Evolutionary conservation across 345 rosid genomes (phyloP), one percentile per base, ranked within the genome.

Genomic region (Mallotus nudiflorus): DNA sequence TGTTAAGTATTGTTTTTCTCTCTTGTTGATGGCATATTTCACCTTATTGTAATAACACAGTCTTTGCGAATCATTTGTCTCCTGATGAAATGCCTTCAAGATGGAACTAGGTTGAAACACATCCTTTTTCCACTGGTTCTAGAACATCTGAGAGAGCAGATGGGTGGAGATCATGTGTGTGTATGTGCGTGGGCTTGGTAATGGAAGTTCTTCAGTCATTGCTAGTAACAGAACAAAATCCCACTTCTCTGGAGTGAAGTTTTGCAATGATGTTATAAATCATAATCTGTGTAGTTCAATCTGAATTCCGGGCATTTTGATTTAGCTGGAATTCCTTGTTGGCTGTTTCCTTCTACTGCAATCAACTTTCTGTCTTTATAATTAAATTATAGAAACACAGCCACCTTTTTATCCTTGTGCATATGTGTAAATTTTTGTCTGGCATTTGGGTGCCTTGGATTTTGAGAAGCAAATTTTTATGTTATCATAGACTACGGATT

Each of bases 361-460:
- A 33, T 33, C 6, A 33, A 2, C 15, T 40, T 0, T 19, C 25
- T 15, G 2, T 0, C 25, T 24, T 5, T 45, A 2, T 64, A 44
- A 48, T 8, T 1, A 42, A 24, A 14, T 6, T 63, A 44, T 22
- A 18, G 63, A 50, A 51, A 71, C 35, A 49, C 22, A 45, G 18
- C 42, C 59, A 73, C 50, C 37, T 50, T 31, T 33, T 39, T 35
- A 49, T 68, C 45, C 60, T 20, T 50, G 24, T 62, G 63, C 22
- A 42, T 39, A 27, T 44, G 14, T 62, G 45, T 37, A 48, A 50
- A 62, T 28, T 24, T 50, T 69, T 65, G 15, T 56, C 28, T 51
- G 45, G 31, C 25, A 60, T 53, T 27, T 31, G 61, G 46, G 62
- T 9, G 48, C 61, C n/a, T 4, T 42, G 46, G 8, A 18, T 29